Conservation (phyloP, 495 filamentous ascomycete species). For the Margaritispora aquatica region DNA sequence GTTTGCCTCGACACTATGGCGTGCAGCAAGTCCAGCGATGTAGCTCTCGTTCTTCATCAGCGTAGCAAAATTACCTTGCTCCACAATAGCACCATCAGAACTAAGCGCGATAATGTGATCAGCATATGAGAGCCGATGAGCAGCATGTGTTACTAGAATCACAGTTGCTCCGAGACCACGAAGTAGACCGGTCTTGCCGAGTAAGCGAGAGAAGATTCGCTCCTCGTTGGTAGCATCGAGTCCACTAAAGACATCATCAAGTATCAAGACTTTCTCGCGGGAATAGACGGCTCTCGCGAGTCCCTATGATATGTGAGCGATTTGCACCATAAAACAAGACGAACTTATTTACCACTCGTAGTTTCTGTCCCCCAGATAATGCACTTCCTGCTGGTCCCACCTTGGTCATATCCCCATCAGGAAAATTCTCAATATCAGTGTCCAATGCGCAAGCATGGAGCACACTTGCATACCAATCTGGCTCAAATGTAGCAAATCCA, state of each 20-base stretch:
- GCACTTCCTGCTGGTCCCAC: constrained; percentile 51
- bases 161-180: constrained; percentile 38
- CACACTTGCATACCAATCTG: constrained; percentile 29
- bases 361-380: constrained; percentile 54
- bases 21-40: constrained; percentile 35
- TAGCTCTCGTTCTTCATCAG: constrained; percentile 40
- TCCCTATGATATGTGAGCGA: constrained; percentile 2
- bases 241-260: constrained; percentile 22
- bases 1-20: constrained; percentile 2
- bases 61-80: constrained; percentile 44
- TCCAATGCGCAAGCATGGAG: constrained; percentile 28
- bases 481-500: constrained; percentile 19
- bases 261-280: constrained; percentile 3
- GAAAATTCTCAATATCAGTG: constrained; percentile 33
- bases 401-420: constrained; percentile 42
- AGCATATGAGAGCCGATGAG: constrained; percentile 42
- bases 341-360: constrained; percentile 35
- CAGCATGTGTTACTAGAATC: constrained; percentile 34
- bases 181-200: constrained; percentile 47
- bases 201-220: constrained; percentile 47
- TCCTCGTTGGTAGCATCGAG: constrained; percentile 19
- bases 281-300: constrained; percentile 22
- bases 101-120: constrained; percentile 46
- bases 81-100: constrained; percentile 34
- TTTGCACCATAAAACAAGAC: not conserved